Evolutionary conservation across 768 basidiomycete genomes (phyloP).

Genomic region (Trametes cubensis): DNA sequence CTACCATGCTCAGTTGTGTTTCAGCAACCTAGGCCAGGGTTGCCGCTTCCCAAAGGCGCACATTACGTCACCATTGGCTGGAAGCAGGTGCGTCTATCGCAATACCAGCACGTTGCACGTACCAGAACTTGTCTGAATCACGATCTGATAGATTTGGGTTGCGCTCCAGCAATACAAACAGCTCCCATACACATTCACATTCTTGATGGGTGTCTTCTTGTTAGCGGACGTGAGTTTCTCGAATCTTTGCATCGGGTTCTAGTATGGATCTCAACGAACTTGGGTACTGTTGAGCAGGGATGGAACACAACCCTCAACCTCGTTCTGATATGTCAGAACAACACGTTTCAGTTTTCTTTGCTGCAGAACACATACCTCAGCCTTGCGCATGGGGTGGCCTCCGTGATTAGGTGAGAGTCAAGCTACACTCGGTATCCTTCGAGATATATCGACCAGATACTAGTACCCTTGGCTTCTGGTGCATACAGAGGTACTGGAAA

Average conservation of each 20-base stretch:
- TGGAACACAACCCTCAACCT: constrained; percentile 80
- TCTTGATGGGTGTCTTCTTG: constrained; percentile 74
- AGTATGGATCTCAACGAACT: no score
- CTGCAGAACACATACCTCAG: constrained; percentile 80
- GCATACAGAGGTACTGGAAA: constrained; percentile 78
- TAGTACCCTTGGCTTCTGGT: constrained; percentile 82
- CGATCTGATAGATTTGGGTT: constrained; percentile 64
- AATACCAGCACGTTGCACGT: not conserved
- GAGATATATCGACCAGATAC: not conserved
- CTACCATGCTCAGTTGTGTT: constrained; percentile 59
- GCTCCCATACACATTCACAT: constrained; percentile 81
- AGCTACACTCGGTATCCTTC: no score
- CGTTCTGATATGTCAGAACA: constrained; percentile 76
- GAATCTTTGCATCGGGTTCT: no score
- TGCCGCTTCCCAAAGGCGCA: constrained; percentile 74
- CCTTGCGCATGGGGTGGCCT: constrained; percentile 73
- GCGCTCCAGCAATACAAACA: constrained; percentile 75
- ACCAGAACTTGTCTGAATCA: not conserved
- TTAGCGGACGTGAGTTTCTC: constrained; percentile 63
- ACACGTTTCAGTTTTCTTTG: constrained; percentile 81
- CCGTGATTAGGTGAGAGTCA: constrained; percentile 43
- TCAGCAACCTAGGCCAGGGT: constrained; percentile 82
- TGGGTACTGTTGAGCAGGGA: constrained; percentile 52
- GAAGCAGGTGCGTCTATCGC: constrained; percentile 60
- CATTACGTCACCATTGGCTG: constrained; percentile 81